A percentile compares a stretch with the other conserved stretches of the same genome.
Evolutionary conservation across 495 filamentous ascomycete species (phyloP).

Genomic region (Halenospora varia): DNA sequence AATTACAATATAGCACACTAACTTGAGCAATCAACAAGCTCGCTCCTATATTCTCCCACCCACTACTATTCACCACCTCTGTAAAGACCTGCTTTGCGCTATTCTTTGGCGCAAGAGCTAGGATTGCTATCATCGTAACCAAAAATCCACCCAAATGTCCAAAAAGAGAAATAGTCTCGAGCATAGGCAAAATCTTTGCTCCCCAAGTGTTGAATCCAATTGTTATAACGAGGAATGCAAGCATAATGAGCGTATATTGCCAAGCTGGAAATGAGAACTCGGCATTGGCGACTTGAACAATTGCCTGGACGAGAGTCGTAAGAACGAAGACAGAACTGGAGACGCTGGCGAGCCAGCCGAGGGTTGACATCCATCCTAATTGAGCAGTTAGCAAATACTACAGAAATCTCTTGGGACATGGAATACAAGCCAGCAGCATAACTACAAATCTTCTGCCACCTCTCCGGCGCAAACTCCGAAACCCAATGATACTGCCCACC

Average conservation of each 20-base stretch:
- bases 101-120: constrained; percentile 30
- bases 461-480: constrained; percentile 38
- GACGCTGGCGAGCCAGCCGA: constrained; percentile 37
- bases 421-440: no score
- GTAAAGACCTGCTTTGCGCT: constrained; percentile 29
- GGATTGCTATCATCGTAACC: constrained; percentile 32
- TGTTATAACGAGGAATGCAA: constrained; percentile 30
- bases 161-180: constrained; percentile 36
- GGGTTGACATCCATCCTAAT: constrained; percentile 44
- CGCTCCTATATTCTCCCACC: constrained; percentile 32
- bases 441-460: constrained; percentile 39
- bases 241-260: constrained; percentile 37
- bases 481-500: constrained; percentile 37
- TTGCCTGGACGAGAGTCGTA: constrained; percentile 32
- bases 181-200: constrained; percentile 32
- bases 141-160: constrained; percentile 40
- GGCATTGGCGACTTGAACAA: constrained; percentile 27
- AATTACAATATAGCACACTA: constrained; percentile 33
- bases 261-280: constrained; percentile 28
- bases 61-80: constrained; percentile 30
- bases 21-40: constrained; percentile 35
- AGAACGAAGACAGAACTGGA: constrained; percentile 35
- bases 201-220: constrained; percentile 40
- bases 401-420: no score
- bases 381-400: no score